phyloP scores from a whole-genome alignment of 2,329 filamentous ascomycete species.

The Chrysoporthe cubensis region DNA sequence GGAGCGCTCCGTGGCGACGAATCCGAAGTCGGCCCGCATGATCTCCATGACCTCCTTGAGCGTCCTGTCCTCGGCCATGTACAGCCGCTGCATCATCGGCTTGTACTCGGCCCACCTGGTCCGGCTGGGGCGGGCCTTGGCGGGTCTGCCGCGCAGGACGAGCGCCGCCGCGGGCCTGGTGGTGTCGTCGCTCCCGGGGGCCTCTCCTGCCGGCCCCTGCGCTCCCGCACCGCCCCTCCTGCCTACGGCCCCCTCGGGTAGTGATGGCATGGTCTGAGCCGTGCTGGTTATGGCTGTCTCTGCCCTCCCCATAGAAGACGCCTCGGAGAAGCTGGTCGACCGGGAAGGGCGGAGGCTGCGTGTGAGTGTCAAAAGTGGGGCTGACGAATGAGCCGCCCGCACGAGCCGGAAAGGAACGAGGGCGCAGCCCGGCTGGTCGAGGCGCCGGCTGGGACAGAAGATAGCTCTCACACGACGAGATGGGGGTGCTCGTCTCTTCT shows the following conservation, averaged over 20 bases:
- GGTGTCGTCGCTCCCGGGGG: not conserved
- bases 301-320: too few relatives aligned
- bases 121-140: not conserved
- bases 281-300: not conserved
- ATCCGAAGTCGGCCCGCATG: slow-evolving; percentile 19
- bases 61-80: slow-evolving; percentile 25
- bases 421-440: too few relatives aligned
- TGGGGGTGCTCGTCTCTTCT: too few relatives aligned
- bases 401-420: too few relatives aligned
- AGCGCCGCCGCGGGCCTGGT: not conserved
- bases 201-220: too few relatives aligned
- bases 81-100: slow-evolving; percentile 24
- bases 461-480: too few relatives aligned
- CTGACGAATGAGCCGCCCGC: too few relatives aligned
- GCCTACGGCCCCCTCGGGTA: not conserved
- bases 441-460: too few relatives aligned
- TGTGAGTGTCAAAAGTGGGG: too few relatives aligned
- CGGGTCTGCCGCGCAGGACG: not conserved
- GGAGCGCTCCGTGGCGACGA: slow-evolving; percentile 10
- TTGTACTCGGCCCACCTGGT: slow-evolving; percentile 19
- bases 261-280: not conserved
- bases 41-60: slow-evolving; percentile 28
- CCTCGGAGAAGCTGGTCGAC: too few relatives aligned
- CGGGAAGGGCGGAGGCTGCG: too few relatives aligned
- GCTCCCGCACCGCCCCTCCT: not conserved